Base-by-base conservation (phyloP, 768 basidiomycete genomes). In the Lactifluus subvellereus region DNA sequence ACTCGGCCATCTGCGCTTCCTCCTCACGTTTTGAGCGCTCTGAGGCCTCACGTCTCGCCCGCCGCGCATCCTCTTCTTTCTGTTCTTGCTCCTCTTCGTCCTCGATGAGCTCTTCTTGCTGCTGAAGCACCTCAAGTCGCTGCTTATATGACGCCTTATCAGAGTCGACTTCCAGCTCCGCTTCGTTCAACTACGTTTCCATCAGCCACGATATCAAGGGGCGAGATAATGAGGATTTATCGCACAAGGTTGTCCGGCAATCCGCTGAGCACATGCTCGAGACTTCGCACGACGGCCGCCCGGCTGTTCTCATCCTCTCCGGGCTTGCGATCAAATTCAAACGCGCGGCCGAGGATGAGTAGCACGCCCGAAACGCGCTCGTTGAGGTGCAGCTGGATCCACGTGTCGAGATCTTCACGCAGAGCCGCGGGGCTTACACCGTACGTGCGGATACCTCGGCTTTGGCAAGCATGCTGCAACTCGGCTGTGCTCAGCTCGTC, bases 21-120 rank as follows among this genome's bases (percentile, higher is more conserved):
- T 82, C 77, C 63, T 82, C 79, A 38, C 71, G 69, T 70, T 77
- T 78, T 49, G 74, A 71, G 47, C 82, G 74, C 69, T 94, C 91
- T 66, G 85, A 88, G 27, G 86, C 84, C 74, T 90, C 92, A 69
- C 86, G 85, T 72, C 86, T 86, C 50, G 87, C 88, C 60, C 90
- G 88, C 47, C 93, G 87, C n/a, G 92, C 89, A 72, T 90, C 86
- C 73, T 94, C 90, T 73, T 93, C 92, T 76, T 94, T 89, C 75
- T 95, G 88, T 66, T 99, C 97, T 74, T 99, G 97, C 73, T 98
- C 97, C 67, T 94, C 86, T 76, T 99, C 97, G 73, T 99, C 97
- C 72, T 99, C 95, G 72, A 99, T 99, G 65, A 99, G 91, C 74
- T 99, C 97, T 72, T 99, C 92, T 74, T 99, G 97, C 70, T 99